phyloP scores from a whole-genome alignment of 2,329 filamentous ascomycete species.

The Penicillium capsulatum region DNA sequence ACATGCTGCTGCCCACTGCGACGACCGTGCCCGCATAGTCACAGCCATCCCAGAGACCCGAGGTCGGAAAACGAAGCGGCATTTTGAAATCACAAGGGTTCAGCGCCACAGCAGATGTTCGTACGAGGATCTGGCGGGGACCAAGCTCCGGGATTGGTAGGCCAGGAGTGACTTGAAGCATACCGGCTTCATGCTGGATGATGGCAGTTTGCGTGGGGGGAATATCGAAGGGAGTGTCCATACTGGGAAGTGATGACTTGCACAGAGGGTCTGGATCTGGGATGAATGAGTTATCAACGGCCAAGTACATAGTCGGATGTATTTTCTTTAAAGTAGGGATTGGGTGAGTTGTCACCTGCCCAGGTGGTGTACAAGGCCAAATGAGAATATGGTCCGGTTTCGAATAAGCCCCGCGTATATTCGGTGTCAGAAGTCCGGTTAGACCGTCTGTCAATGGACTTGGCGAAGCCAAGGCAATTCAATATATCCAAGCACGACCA shows the following conservation, averaged over 20 bases:
- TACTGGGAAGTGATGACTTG: conserved; percentile 37
- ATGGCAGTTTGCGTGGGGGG: conserved; percentile 17
- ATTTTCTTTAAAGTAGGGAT: too few relatives aligned
- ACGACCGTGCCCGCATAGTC: conserved; percentile 29
- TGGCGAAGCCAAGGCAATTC: too few relatives aligned
- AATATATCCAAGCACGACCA: too few relatives aligned
- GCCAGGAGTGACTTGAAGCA: conserved; percentile 13
- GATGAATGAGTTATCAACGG: too few relatives aligned
- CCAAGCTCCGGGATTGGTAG: conserved; percentile 14
- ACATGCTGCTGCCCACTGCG: conserved; percentile 15
- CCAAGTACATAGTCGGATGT: too few relatives aligned
- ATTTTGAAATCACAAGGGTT: conserved; percentile 31
- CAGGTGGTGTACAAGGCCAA: not conserved
- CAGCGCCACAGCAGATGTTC: conserved; percentile 29
- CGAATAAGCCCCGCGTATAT: too few relatives aligned
- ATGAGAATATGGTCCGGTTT: too few relatives aligned
- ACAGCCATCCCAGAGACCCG: conserved; percentile 25
- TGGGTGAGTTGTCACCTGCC: too few relatives aligned
- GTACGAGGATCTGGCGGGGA: conserved; percentile 19
- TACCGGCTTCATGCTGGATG: conserved; percentile 18
- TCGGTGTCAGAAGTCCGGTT: too few relatives aligned
- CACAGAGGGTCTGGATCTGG: too few relatives aligned
- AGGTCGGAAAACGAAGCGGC: conserved; percentile 16
- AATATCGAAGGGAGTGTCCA: conserved; percentile 1
- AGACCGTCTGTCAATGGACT: too few relatives aligned